A percentile compares a stretch with the other conserved stretches of the same genome.
These are phyloP conservation scores for Harringtonia lauricola DNA, from an alignment of 2,329 filamentous ascomycete genomes.

Conservation along the genomic window DNA sequence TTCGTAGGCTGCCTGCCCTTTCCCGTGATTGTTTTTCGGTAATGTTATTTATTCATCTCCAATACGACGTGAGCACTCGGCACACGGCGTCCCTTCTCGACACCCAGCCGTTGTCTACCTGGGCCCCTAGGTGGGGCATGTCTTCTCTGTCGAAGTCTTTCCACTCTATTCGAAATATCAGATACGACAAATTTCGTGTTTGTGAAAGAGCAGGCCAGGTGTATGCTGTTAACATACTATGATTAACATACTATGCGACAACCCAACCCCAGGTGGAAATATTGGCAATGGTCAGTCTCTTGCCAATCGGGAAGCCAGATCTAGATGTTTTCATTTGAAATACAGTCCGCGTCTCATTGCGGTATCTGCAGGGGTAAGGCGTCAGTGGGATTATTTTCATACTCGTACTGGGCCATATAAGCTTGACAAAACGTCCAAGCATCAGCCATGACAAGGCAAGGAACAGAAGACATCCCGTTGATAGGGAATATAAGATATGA, in stretches of 20 bases:
- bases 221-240: slow-evolving; percentile 55
- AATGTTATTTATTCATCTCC: slow-evolving; percentile 21
- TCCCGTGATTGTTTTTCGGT: slow-evolving; percentile 29
- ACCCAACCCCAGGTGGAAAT: slow-evolving; percentile 77
- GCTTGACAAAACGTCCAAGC: too few species aligned
- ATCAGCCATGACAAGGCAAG: too few species aligned
- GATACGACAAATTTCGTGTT: slow-evolving; percentile 67
- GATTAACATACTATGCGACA: slow-evolving; percentile 40
- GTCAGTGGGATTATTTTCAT: too few species aligned
- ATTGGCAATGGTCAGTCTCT: slow-evolving; percentile 64
- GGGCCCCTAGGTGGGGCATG: slow-evolving; percentile 65
- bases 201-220: too few species aligned
- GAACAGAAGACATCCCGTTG: too few species aligned
- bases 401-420: too few species aligned
- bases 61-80: slow-evolving; percentile 50
- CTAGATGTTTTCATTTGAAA: slow-evolving; percentile 50
- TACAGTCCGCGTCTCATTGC: slow-evolving; percentile 78
- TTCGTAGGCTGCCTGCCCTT: slow-evolving; percentile 40
- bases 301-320: slow-evolving; percentile 52
- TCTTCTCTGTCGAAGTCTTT: slow-evolving; percentile 59
- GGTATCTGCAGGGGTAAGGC: slow-evolving; percentile 35
- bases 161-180: slow-evolving; percentile 51
- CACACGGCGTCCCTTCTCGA: slow-evolving; percentile 63
- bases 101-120: slow-evolving; percentile 64
- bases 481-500: too few species aligned